Evolutionary conservation across 495 filamentous ascomycete species (phyloP), one percentile per base, ranked within the genome.

Genomic region (Penicillium macrosclerotiorum): DNA sequence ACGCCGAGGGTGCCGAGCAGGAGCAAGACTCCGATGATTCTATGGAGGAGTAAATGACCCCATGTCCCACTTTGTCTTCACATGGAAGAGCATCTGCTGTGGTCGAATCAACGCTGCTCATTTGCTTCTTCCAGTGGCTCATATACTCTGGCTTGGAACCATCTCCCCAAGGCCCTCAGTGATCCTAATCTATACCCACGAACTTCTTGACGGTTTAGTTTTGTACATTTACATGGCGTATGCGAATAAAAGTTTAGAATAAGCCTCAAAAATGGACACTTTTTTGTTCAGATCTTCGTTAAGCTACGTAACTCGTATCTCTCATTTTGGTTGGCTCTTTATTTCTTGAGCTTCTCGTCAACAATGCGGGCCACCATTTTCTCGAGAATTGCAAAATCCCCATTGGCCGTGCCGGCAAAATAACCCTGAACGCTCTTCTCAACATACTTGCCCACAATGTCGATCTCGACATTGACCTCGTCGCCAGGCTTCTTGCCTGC

Each of bases 371-470:
- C 71, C 11, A 97, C 86, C 76, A 97, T 84, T 68, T 85, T 88
- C 73, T 96, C 85, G 65, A 97, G 59, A 37, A 93, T 71, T 0
- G 79, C 77, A 51, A 81, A 76, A 20, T 79, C 74, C 14, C 76
- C 78, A 20, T 75, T 64, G 5, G 59, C 55, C 14, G 60, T 63
- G 4, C 73, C 76, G 37, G 75, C 76, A 59, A 82, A 78, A 54
- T 80, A 81, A 11, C 65, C 78, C 49, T 73, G 62, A 1, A 82
- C 83, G 47, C 87, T 90, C 81, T 96, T 99, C 82, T 96, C 94
- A 14, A 96, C 91, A 63, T 97, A 96, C 77, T 99, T 99, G 4
- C 92, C 94, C 53, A 96, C 84, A 76, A 96, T 90, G 66, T 99
- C 94, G 39, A 97, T 95, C 76, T 99, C 94, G 13, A 97, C 84